phyloP scores from a whole-genome alignment of 164 flowering plant genomes.

The Vitis rotundifolia region DNA sequence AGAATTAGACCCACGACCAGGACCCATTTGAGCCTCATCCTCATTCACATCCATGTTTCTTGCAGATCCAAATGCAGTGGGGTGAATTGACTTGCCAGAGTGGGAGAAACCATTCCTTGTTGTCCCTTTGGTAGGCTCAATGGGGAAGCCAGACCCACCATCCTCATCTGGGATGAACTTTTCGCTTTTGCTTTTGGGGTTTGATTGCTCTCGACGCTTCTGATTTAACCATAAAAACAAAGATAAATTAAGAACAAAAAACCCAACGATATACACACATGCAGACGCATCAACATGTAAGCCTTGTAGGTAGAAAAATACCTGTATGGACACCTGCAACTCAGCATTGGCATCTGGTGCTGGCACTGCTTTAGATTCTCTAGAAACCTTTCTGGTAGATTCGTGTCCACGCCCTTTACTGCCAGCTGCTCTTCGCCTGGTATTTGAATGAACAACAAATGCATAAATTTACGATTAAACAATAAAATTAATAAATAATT shows the following conservation, averaged over 20 bases:
- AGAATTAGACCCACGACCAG: conserved; percentile 19
- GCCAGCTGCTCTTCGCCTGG: conserved; percentile 57
- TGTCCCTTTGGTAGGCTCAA: conserved; percentile 49
- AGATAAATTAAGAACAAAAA: neutral
- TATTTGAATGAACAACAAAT: neutral
- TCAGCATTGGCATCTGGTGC: conserved; percentile 75
- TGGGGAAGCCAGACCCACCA: conserved; percentile 50
- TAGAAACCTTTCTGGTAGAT: conserved; percentile 32
- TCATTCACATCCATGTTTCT: conserved; percentile 12
- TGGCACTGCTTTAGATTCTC: conserved; percentile 51
- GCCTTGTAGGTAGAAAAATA: conserved; percentile 10
- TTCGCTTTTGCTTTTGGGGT: conserved; percentile 57
- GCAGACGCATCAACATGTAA: too few relatives aligned
- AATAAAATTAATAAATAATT: too few relatives aligned
- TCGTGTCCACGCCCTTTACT: conserved; percentile 46
- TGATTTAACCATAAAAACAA: conserved; percentile 18
- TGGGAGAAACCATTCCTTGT: conserved; percentile 25
- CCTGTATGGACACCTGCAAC: conserved; percentile 51
- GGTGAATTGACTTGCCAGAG: conserved; percentile 34
- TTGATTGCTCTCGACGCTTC: conserved; percentile 52
- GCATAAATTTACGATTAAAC: neutral
- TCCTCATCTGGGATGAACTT: conserved; percentile 52
- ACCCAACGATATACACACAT: neutral
- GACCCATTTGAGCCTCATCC: conserved; percentile 20
- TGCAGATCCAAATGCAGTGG: conserved; percentile 24